phyloP scores from a whole-genome alignment of 2,329 filamentous ascomycete species.

The Botrytis fabae region DNA sequence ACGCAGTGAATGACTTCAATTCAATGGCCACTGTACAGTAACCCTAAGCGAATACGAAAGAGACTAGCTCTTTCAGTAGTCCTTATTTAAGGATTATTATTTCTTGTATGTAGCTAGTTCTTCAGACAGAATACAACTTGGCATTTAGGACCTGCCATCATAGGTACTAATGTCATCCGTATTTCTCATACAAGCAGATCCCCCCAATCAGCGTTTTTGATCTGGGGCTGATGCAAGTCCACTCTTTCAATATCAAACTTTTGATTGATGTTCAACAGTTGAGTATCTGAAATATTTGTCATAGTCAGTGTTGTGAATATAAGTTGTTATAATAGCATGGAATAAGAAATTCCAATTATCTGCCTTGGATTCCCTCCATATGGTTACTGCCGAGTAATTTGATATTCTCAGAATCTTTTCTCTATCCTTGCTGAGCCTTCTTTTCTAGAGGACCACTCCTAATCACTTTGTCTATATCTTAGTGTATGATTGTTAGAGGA shows the following conservation, averaged over 20 bases:
- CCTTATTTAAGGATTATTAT: no score
- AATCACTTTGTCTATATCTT: neutral
- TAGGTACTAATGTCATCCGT: no score
- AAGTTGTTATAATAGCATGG: neutral
- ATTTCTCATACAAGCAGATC: neutral
- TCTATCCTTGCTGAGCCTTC: no score
- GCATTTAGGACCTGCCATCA: no score
- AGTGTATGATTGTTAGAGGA: neutral
- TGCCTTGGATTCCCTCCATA: neutral
- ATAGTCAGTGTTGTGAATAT: neutral
- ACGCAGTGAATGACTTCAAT: no score
- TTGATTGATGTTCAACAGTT: neutral
- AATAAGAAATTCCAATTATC: neutral
- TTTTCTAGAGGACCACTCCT: neutral
- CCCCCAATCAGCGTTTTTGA: neutral
- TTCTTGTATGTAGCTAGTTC: no score
- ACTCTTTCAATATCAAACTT: neutral
- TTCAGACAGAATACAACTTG: no score
- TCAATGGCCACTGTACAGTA: no score
- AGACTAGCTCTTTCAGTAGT: no score
- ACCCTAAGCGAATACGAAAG: no score
- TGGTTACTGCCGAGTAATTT: neutral
- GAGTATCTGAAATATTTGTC: fast-evolving
- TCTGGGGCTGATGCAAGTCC: neutral
- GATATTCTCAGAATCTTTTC: neutral